Evolutionary conservation across 1,284 basidiomycete species (phyloP).

Genomic region (Neonothopanus nambi): DNA sequence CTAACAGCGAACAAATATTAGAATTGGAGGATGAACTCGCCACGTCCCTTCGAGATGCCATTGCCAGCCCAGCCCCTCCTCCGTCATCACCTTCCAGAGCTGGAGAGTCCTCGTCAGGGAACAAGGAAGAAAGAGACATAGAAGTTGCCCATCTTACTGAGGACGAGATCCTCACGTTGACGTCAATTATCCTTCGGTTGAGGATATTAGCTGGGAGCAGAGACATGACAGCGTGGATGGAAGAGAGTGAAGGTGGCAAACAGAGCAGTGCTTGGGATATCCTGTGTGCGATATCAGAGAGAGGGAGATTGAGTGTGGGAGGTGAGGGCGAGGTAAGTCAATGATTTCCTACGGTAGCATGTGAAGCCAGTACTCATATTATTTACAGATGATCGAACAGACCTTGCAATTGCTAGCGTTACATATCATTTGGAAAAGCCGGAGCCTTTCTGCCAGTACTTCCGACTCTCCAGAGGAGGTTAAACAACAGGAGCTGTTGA

Average conservation of each 20-base stretch:
- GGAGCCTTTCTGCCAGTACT: constrained; percentile 51
- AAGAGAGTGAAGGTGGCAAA: constrained; percentile 88
- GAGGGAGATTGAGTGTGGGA: constrained; percentile 86
- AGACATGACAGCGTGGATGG: constrained; percentile 80
- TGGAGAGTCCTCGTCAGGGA: background rate
- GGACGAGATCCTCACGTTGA: constrained; percentile 77
- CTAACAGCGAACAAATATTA: constrained; percentile 81
- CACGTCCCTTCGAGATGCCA: constrained; percentile 72
- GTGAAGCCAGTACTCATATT: background rate
- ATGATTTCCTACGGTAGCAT: background rate
- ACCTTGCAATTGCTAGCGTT: constrained; percentile 77
- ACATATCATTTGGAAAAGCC: constrained; percentile 85
- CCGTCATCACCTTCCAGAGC: constrained; percentile 5
- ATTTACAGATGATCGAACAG: constrained; percentile 81
- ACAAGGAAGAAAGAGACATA: constrained; percentile 47
- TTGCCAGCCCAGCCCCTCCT: constrained; percentile 49
- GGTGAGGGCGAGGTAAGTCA: constrained; percentile 80
- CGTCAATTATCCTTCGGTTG: constrained; percentile 74
- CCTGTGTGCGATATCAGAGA: constrained; percentile 76
- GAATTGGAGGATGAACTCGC: constrained; percentile 89
- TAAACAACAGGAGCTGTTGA: constrained; percentile 51
- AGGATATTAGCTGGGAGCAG: constrained; percentile 68
- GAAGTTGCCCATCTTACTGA: constrained; percentile 82
- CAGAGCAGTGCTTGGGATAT: constrained; percentile 90
- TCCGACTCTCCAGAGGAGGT: constrained; percentile 58